Percentiles rank a stretch among this genome's conserved stretches.
Evolutionary conservation across 2,329 filamentous ascomycete genomes (phyloP).

Genomic region (Lachnellula arida): DNA sequence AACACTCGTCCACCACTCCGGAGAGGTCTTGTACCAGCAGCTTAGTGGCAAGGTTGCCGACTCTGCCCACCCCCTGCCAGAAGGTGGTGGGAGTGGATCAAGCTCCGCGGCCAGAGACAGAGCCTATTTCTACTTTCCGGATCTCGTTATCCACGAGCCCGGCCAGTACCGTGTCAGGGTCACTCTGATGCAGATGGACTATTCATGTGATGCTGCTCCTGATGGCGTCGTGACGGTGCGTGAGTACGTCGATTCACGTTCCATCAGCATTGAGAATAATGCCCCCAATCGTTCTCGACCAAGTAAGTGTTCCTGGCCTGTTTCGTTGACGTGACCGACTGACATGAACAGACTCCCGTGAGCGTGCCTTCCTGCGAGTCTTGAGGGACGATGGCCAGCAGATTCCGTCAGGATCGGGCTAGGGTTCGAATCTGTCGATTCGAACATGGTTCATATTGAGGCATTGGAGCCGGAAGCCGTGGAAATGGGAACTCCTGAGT

Average conservation of each 20-base stretch:
- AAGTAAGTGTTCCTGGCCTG: slow-evolving; percentile 19
- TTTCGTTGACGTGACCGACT: slow-evolving; percentile 1
- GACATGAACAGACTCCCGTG: slow-evolving; percentile 21
- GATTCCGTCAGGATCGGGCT: slow-evolving; percentile 12
- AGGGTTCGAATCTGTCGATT: not conserved
- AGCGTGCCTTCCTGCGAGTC: slow-evolving; percentile 25
- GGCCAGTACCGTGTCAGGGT: slow-evolving; percentile 28
- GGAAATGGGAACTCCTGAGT: not conserved
- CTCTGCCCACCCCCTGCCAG: slow-evolving; percentile 28
- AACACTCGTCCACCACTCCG: slow-evolving; percentile 26
- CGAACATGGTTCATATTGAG: not conserved
- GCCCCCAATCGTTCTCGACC: slow-evolving; percentile 18
- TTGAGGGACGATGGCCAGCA: slow-evolving; percentile 27
- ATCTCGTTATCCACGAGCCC: slow-evolving; percentile 26
- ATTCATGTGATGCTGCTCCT: slow-evolving; percentile 18
- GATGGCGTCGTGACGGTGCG: slow-evolving; percentile 20
- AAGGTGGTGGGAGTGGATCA: slow-evolving; percentile 4
- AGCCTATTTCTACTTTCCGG: slow-evolving; percentile 30
- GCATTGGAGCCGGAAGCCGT: no score
- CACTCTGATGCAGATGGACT: slow-evolving; percentile 29
- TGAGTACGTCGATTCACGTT: slow-evolving; percentile 27
- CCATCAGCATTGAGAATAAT: slow-evolving; percentile 23
- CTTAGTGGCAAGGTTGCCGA: slow-evolving; percentile 26
- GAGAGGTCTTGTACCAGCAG: slow-evolving; percentile 24
- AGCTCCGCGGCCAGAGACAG: slow-evolving; percentile 16